These are phyloP conservation scores for Volutella citrinella DNA, from an alignment of 2,329 filamentous ascomycete species.

Conservation along the genomic window DNA sequence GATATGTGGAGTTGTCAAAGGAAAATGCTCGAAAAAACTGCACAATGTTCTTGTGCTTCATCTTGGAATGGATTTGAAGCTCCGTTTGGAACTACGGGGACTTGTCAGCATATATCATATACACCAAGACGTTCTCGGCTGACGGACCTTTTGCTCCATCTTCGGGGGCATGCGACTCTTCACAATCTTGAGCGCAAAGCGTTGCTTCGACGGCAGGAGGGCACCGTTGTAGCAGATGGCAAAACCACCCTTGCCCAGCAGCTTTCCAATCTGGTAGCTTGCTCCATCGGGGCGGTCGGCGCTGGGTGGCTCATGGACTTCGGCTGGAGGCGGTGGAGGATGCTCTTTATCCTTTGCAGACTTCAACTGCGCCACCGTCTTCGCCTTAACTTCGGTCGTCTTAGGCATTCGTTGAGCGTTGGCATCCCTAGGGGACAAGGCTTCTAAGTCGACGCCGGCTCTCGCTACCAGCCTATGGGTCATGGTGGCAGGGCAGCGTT, in stretches of 20 bases:
- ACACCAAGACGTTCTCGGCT: background rate
- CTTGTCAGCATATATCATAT: slow-evolving; percentile 14
- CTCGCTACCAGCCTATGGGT: slow-evolving; percentile 47
- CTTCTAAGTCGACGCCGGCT: slow-evolving; percentile 56
- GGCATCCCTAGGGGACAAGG: slow-evolving; percentile 62
- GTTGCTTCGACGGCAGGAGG: slow-evolving; percentile 62
- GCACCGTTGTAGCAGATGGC: slow-evolving; percentile 77
- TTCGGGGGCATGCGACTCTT: slow-evolving; percentile 79
- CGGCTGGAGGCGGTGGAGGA: slow-evolving; percentile 59
- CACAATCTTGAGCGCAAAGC: slow-evolving; percentile 78
- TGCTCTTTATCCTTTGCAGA: slow-evolving; percentile 64
- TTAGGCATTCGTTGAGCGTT: slow-evolving; percentile 57
- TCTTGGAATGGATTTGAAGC: slow-evolving; percentile 96
- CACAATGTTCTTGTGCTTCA: slow-evolving; percentile 93
- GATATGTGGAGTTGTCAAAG: slow-evolving; percentile 84
- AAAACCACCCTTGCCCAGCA: slow-evolving; percentile 79
- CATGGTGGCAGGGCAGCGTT: slow-evolving; percentile 30
- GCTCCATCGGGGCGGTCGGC: slow-evolving; percentile 67
- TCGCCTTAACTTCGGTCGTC: slow-evolving; percentile 47
- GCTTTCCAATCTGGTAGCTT: slow-evolving; percentile 69
- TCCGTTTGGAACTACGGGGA: slow-evolving; percentile 66
- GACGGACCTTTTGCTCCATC: slow-evolving; percentile 75
- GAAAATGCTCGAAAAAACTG: slow-evolving; percentile 93
- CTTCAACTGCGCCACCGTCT: slow-evolving; percentile 51
- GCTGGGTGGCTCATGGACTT: slow-evolving; percentile 62